Conservation (phyloP, 78 protist genomes). For the Planoprotostelium fungivorum region DNA sequence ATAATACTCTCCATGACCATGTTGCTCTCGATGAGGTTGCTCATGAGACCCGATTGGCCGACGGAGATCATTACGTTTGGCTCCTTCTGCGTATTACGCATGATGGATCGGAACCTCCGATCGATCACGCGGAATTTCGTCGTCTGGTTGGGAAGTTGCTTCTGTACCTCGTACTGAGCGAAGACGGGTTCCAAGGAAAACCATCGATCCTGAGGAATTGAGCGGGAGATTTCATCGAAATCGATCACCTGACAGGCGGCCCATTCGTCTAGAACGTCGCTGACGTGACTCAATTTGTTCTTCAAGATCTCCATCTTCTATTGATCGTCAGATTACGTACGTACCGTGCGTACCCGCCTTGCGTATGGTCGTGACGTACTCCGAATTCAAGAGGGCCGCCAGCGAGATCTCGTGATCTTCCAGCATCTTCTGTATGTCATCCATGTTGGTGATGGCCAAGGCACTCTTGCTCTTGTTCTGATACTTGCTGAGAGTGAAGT, state of each 20-base stretch:
- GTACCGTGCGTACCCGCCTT: too few relatives aligned
- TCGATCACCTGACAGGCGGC: not conserved
- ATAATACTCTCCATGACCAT: not conserved
- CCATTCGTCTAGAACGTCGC: not conserved
- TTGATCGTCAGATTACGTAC: too few relatives aligned
- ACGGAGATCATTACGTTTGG: not conserved
- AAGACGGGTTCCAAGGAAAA: not conserved
- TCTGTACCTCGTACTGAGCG: not conserved
- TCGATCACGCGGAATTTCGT: not conserved
- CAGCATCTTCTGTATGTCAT: not conserved
- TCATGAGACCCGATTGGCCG: not conserved
- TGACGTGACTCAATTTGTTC: not conserved
- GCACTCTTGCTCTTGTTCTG: not conserved
- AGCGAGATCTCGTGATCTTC: not conserved
- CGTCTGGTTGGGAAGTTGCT: not conserved
- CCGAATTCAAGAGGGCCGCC: not conserved
- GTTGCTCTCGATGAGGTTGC: not conserved
- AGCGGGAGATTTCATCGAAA: too few relatives aligned
- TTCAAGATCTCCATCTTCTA: not conserved
- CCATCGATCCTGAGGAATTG: not conserved
- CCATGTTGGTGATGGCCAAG: not conserved
- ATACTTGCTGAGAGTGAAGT: not conserved
- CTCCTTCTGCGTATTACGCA: not conserved
- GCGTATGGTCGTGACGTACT: not conserved
- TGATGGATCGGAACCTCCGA: not conserved